Evolutionary conservation across 768 basidiomycete species (phyloP).

Genomic region (Grammothele lineata): DNA sequence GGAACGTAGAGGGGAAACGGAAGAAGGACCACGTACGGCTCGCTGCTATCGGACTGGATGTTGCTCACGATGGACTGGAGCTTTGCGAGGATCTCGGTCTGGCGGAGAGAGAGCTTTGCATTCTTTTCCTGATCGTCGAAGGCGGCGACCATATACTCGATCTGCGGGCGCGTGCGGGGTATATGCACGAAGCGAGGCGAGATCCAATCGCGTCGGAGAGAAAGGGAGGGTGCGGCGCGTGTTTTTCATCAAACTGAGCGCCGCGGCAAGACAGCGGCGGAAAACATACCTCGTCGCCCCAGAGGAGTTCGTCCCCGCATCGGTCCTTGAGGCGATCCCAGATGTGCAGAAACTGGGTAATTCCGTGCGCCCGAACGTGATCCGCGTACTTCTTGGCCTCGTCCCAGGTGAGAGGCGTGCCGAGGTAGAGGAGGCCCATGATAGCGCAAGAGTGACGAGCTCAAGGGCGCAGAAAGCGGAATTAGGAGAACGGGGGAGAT

Average conservation of each 20-base stretch:
- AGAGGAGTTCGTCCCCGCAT: constrained; percentile 86
- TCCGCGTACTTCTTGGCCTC: constrained; percentile 84
- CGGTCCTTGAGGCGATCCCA: constrained; percentile 93
- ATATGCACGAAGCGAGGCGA: not conserved
- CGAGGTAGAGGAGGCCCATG: constrained; percentile 93
- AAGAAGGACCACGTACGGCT: constrained; percentile 43
- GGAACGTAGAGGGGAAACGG: not conserved
- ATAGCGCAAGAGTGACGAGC: constrained; percentile 1
- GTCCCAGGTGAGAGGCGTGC: constrained; percentile 90
- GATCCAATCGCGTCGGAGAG: not conserved
- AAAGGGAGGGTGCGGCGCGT: constrained; percentile 2
- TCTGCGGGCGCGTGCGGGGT: constrained; percentile 38
- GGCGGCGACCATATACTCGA: constrained; percentile 94
- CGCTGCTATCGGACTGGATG: constrained; percentile 55
- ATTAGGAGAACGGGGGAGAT: not conserved
- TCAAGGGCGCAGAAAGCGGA: not conserved
- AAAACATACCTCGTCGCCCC: constrained; percentile 90
- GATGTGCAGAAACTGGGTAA: constrained; percentile 89
- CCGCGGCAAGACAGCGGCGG: not conserved
- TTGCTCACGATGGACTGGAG: constrained; percentile 64
- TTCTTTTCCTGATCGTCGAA: constrained; percentile 77
- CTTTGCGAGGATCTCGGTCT: constrained; percentile 88
- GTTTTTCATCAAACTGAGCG: constrained; percentile 12
- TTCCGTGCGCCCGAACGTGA: constrained; percentile 89
- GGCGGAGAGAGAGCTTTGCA: constrained; percentile 88